Conservation (phyloP, 768 basidiomycete species). For the Russula earlei region DNA sequence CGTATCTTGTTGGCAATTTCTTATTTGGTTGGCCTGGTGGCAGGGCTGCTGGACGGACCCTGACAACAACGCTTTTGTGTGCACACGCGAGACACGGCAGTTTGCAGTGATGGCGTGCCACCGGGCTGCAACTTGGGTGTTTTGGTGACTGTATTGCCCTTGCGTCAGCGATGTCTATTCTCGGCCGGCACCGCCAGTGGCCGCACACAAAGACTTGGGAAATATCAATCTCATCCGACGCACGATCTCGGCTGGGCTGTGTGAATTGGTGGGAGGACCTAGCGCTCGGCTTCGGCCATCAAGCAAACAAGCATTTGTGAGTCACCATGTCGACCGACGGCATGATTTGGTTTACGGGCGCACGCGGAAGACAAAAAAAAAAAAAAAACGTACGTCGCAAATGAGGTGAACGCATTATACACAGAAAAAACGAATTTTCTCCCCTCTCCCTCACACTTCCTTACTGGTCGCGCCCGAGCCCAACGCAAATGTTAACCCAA, state of each 20-base stretch:
- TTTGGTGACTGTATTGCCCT: not conserved
- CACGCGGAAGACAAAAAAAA: no score
- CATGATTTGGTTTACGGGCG: not conserved
- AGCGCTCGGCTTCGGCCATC: constrained; percentile 4
- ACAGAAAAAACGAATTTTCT: not conserved
- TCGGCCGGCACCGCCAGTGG: not conserved
- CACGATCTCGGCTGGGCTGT: constrained; percentile 6
- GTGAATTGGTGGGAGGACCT: not conserved
- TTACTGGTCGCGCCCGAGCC: constrained; percentile 27
- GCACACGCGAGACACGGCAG: not conserved
- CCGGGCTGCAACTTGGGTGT: not conserved
- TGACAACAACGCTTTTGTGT: not conserved
- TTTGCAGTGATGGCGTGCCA: not conserved
- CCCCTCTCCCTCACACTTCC: not conserved
- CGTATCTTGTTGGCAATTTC: constrained; percentile 2
- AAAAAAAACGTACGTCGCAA: no score
- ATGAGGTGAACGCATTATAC: not conserved
- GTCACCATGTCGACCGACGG: constrained; percentile 13
- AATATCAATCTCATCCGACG: not conserved
- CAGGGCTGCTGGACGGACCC: not conserved
- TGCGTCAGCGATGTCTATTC: not conserved
- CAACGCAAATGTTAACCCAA: constrained; percentile 87
- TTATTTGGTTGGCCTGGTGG: not conserved
- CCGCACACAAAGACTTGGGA: not conserved
- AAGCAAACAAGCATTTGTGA: not conserved